Conservation (phyloP, 2,329 filamentous ascomycete species). For the Penicillium brevicompactum region DNA sequence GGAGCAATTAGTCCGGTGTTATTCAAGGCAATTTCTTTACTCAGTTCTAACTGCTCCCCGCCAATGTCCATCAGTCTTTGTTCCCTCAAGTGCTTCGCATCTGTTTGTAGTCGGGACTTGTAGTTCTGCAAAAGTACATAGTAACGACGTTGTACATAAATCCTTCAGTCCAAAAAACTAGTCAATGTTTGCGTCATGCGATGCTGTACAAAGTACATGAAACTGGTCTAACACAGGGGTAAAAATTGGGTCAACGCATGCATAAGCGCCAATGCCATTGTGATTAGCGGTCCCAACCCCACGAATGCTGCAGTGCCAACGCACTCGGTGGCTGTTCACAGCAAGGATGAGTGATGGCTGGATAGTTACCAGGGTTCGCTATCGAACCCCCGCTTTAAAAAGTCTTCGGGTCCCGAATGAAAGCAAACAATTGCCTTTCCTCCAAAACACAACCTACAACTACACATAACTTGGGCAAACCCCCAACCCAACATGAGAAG, state of each 20-base stretch:
- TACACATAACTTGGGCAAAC: not conserved
- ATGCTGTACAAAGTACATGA: not conserved
- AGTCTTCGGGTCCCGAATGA: not conserved
- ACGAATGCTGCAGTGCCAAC: conserved; percentile 9
- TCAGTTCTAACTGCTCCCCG: conserved; percentile 35
- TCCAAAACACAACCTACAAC: not conserved
- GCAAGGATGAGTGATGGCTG: not conserved
- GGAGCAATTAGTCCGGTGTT: conserved; percentile 37
- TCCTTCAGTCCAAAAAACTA: not conserved
- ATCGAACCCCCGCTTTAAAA: conserved; percentile 9
- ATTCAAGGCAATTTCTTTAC: conserved; percentile 34
- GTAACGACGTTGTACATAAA: not conserved
- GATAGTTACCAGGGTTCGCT: conserved; percentile 1
- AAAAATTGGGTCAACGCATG: conserved; percentile 7
- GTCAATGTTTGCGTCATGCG: not conserved
- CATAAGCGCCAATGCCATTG: conserved; percentile 2
- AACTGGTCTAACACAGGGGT: not conserved
- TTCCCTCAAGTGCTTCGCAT: conserved; percentile 27
- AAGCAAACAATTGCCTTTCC: not conserved
- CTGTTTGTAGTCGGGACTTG: conserved; percentile 6
- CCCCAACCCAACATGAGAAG: conserved; percentile 3
- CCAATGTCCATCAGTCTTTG: conserved; percentile 30
- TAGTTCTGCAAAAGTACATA: not conserved
- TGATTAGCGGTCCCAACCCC: conserved; percentile 5
- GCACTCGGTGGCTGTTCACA: conserved; percentile 3